These are phyloP conservation scores for Symbiodinium natans DNA, from an alignment of 73 alveolate genomes.

Conservation along the genomic window DNA sequence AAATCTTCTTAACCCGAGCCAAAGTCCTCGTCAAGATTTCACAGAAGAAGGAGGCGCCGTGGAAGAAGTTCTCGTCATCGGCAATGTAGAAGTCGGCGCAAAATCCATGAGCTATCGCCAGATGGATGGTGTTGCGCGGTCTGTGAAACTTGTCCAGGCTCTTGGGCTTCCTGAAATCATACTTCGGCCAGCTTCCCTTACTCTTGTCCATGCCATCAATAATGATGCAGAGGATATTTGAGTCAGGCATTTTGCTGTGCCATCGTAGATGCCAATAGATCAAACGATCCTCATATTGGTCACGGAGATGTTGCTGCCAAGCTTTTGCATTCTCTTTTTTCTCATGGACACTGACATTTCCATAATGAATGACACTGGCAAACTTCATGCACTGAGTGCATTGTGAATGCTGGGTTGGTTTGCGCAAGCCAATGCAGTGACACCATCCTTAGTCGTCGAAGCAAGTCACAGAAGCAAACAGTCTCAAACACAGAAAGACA, in stretches of 20 bases:
- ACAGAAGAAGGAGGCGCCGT: background rate
- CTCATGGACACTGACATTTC: background rate
- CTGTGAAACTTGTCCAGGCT: background rate
- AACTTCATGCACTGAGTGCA: background rate
- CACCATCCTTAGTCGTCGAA: background rate
- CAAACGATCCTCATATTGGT: background rate
- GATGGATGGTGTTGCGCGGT: background rate
- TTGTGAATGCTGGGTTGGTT: background rate
- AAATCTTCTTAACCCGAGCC: background rate
- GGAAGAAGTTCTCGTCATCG: background rate
- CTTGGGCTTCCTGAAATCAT: background rate
- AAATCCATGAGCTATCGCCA: background rate
- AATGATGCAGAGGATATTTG: background rate
- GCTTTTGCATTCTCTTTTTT: background rate
- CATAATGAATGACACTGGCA: background rate
- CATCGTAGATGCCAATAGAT: background rate
- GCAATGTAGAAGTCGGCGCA: background rate
- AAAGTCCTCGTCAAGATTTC: background rate
- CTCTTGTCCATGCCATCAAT: slow-evolving; percentile 12
- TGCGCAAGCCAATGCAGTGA: background rate
- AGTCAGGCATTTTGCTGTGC: background rate
- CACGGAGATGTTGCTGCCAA: slow-evolving; percentile 1
- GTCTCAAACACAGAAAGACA: background rate
- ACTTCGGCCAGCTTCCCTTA: background rate
- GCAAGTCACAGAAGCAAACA: background rate